Evolutionary conservation across 176 grass and related monocot species (phyloP), one percentile per base, ranked within the genome.

Genomic region (Secale cereale): DNA sequence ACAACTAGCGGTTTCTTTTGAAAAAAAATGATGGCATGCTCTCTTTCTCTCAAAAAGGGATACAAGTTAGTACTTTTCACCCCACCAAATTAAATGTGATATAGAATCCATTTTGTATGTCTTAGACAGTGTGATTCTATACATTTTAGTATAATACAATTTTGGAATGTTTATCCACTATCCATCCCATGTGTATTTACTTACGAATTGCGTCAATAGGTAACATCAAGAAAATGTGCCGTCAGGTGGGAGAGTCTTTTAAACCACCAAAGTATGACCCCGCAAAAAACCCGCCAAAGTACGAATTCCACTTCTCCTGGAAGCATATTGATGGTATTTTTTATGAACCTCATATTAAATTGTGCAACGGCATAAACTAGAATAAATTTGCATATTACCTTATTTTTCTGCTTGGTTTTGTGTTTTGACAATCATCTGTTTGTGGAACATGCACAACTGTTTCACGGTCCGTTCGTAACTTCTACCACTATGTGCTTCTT

Each of bases 381-480:
- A 33, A 52, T 63, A 81, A n/a, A 32, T 78, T 80, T 33, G 30
- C 71, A 62, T 70, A 30, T 35, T 2, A 25, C 71, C 45, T 45
- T 77, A 3, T 79, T 85, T 56, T 48, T 27, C 16, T 74, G 19
- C 41, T 43, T 4, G 1, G 26, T 50, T n/a, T 86, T n/a, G 8
- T 83, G 40, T 32, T 15, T 80, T 7, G 43, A 59, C 41, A 8
- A 10, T 6, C 14, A 79, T 90, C 5, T 37, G 84, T 65, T 65
- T 89, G 73, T 78, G 93, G 95, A 87, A 98, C 93, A 57, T 98
- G 95, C 63, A 98, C 87, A 40, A 98, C 91, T 45, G 88, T 95
- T 54, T 98, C 91, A 35, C 95, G 93, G 93, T 92, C 93, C 23
- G 95, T 98, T 81, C 89, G 87, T 59, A 87, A 76, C 81, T 98